These are phyloP conservation scores for Hypoxylon cercidicola DNA, from an alignment of 495 filamentous ascomycete genomes.

Conservation along the genomic window DNA sequence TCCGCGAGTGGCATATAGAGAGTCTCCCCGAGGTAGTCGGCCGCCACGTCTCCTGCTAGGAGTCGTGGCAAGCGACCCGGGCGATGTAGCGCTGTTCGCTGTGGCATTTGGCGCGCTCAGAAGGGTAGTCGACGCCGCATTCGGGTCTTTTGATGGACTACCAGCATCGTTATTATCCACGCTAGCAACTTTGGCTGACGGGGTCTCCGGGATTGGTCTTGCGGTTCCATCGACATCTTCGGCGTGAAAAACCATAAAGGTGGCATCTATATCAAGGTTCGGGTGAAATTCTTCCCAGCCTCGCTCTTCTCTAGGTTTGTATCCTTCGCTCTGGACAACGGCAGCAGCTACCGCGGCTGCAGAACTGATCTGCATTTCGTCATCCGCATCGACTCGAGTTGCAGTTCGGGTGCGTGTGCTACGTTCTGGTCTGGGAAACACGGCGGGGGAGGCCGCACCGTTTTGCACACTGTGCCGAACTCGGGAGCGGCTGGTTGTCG, in stretches of 20 bases:
- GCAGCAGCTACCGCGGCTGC: conserved; percentile 87
- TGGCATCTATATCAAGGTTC: conserved; percentile 85
- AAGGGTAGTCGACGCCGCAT: conserved; percentile 42
- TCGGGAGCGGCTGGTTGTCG: conserved; percentile 50
- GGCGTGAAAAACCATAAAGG: conserved; percentile 79
- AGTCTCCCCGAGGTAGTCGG: conserved; percentile 60
- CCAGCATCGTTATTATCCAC: conserved; percentile 47
- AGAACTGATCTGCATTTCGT: conserved; percentile 73
- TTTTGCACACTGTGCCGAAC: conserved; percentile 46
- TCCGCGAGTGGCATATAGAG: conserved; percentile 58
- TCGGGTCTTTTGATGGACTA: conserved; percentile 53
- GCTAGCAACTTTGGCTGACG: conserved; percentile 42
- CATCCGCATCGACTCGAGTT: conserved; percentile 55
- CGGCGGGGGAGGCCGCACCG: conserved; percentile 51
- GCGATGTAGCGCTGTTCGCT: conserved; percentile 28
- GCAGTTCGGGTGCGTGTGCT: conserved; percentile 64
- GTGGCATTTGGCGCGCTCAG: conserved; percentile 41
- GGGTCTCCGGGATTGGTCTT: conserved; percentile 57
- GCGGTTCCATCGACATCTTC: conserved; percentile 82
- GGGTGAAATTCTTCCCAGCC: conserved; percentile 98
- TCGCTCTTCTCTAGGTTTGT: conserved; percentile 95
- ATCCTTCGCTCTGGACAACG: conserved; percentile 88
- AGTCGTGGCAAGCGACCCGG: conserved; percentile 46
- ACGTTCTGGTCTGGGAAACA: conserved; percentile 60
- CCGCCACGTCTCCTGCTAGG: conserved; percentile 58